These are phyloP conservation scores for Hyphodiscus hymeniophilus DNA, from an alignment of 495 filamentous ascomycete genomes.

Conservation along the genomic window DNA sequence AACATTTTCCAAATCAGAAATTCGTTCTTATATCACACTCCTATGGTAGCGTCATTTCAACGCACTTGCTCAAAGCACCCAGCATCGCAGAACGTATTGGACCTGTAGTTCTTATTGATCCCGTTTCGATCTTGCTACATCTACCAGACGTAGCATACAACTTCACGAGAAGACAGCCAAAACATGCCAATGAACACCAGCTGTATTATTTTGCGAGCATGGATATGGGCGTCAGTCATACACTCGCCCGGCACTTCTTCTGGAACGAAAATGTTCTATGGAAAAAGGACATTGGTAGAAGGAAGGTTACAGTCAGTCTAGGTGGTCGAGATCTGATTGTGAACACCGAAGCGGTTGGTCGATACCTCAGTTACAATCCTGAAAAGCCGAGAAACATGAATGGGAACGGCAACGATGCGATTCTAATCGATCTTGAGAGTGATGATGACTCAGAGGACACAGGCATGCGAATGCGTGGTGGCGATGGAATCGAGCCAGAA, in stretches of 20 bases:
- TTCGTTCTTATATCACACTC: conserved; percentile 50
- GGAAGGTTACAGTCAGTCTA: conserved; percentile 36
- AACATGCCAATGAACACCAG: conserved; percentile 52
- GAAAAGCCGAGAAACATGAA: conserved; percentile 5
- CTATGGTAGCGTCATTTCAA: conserved; percentile 54
- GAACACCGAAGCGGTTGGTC: conserved; percentile 45
- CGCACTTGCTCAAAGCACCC: conserved; percentile 47
- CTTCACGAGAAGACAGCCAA: conserved; percentile 49
- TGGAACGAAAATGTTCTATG: conserved; percentile 61
- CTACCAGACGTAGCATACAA: conserved; percentile 65
- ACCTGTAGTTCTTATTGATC: conserved; percentile 51
- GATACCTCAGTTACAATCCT: conserved; percentile 35
- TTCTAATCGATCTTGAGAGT: conserved; percentile 11
- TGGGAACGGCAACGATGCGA: conserved; percentile 19
- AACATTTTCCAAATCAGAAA: conserved; percentile 40
- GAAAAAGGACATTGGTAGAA: conserved; percentile 43
- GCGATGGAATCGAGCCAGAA: conserved; percentile 5
- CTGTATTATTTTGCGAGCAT: conserved; percentile 60
- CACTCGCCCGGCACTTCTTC: conserved; percentile 54
- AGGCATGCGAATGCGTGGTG: conserved; percentile 11
- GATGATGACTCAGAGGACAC: conserved; percentile 9
- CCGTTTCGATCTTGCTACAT: conserved; percentile 57
- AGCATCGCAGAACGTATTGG: conserved; percentile 33
- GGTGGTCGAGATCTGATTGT: conserved; percentile 58
- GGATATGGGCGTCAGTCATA: conserved; percentile 53